These are phyloP conservation scores for Oenanthe javanica DNA, from an alignment of 140 eudicot species.

Conservation along the genomic window DNA sequence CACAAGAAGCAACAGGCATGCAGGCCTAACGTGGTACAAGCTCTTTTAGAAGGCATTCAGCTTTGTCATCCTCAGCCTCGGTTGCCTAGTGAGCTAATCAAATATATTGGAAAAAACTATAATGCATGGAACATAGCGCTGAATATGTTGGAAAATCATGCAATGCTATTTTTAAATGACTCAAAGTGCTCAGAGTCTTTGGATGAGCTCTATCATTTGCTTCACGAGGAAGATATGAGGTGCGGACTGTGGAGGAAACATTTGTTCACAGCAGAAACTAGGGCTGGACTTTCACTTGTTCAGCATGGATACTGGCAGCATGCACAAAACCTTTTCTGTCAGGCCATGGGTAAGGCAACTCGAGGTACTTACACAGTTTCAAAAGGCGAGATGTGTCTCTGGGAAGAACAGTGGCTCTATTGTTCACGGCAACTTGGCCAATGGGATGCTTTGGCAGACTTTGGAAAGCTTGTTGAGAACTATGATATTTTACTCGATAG, in stretches of 20 bases:
- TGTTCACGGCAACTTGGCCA: constrained; percentile 91
- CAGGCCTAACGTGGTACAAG: constrained; percentile 94
- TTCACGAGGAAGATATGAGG: constrained; percentile 95
- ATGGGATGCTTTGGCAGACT: constrained; percentile 86
- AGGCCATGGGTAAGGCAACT: constrained; percentile 92
- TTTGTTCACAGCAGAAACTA: constrained; percentile 77
- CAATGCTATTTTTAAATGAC: constrained; percentile 67
- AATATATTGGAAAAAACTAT: constrained; percentile 83
- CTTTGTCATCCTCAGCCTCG: constrained; percentile 96
- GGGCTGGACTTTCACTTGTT: constrained; percentile 85
- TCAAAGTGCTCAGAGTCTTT: constrained; percentile 84
- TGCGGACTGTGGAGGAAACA: constrained; percentile 92
- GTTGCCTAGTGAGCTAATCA: constrained; percentile 93
- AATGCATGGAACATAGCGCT: constrained; percentile 96
- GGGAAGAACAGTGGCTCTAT: constrained; percentile 96
- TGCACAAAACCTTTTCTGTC: constrained; percentile 86
- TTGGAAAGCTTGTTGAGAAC: constrained; percentile 80
- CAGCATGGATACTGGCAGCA: constrained; percentile 99
- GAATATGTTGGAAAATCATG: constrained; percentile 78
- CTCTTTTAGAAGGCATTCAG: constrained; percentile 91
- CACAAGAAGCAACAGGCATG: constrained; percentile 83
- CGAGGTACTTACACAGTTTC: constrained; percentile 89
- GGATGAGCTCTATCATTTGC: constrained; percentile 89
- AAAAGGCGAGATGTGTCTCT: constrained; percentile 94
- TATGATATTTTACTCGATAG: constrained; percentile 78